Evolutionary conservation across 2,329 filamentous ascomycete genomes (phyloP).

Genomic region (Phyllosticta capitalensis): DNA sequence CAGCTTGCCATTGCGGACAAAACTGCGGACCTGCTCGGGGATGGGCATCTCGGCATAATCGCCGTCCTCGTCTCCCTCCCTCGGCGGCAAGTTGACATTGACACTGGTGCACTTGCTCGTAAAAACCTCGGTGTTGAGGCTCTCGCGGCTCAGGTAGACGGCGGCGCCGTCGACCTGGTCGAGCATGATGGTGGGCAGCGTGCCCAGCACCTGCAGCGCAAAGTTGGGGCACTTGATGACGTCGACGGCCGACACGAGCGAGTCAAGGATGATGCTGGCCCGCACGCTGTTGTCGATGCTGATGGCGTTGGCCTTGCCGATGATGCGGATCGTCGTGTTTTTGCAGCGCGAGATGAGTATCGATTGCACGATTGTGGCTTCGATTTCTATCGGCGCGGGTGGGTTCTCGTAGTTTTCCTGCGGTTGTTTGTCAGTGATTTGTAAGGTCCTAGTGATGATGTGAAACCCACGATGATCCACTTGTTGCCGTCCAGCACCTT

Average conservation of each 20-base stretch:
- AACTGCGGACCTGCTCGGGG: constrained; percentile 83
- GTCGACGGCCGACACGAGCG: constrained; percentile 81
- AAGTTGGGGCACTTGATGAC: constrained; percentile 94
- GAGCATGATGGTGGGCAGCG: constrained; percentile 76
- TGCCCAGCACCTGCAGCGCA: constrained; percentile 81
- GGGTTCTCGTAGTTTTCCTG: constrained; percentile 84
- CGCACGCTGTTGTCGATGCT: constrained; percentile 84
- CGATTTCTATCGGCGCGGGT: constrained; percentile 64
- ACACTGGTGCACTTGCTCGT: constrained; percentile 79
- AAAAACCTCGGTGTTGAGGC: constrained; percentile 69
- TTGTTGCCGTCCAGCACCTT: constrained; percentile 59
- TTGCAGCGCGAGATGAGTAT: constrained; percentile 87
- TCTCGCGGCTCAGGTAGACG: constrained; percentile 77
- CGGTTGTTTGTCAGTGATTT: not conserved
- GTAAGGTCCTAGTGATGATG: not conserved
- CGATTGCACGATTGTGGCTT: constrained; percentile 75
- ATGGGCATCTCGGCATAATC: constrained; percentile 83
- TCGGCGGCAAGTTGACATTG: constrained; percentile 74
- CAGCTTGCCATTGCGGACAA: constrained; percentile 64
- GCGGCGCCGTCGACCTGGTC: constrained; percentile 89
- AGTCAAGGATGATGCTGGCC: constrained; percentile 78
- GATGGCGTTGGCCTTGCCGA: constrained; percentile 93
- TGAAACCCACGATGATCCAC: constrained; percentile 65
- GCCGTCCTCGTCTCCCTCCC: constrained; percentile 54
- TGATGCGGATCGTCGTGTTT: constrained; percentile 80